These are phyloP conservation scores for Tolypocladium cylindrosporum DNA, from an alignment of 2,329 filamentous ascomycete genomes.

Conservation along the genomic window DNA sequence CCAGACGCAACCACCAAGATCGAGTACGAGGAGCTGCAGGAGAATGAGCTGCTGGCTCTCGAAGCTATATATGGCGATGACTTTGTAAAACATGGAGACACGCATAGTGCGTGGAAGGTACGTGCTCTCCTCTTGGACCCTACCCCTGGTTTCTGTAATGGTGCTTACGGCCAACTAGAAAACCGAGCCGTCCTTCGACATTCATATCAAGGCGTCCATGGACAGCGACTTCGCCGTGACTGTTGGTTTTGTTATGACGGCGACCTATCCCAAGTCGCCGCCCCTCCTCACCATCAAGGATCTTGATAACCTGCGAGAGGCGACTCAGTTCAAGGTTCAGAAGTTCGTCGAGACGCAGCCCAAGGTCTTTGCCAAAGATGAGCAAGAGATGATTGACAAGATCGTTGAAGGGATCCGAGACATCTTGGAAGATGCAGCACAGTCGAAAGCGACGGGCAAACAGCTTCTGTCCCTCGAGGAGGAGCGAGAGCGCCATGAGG, in stretches of 20 bases:
- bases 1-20: conserved; percentile 34
- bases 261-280: conserved; percentile 80
- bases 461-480: conserved; percentile 80
- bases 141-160: background rate
- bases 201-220: conserved; percentile 64
- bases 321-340: conserved; percentile 60
- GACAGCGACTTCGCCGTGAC: conserved; percentile 62
- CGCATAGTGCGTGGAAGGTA: conserved; percentile 78
- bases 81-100: conserved; percentile 63
- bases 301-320: conserved; percentile 54
- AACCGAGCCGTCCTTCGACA: conserved; percentile 73
- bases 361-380: conserved; percentile 38
- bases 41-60: conserved; percentile 78
- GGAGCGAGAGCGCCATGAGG: conserved; percentile 76
- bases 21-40: conserved; percentile 75
- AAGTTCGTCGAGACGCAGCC: conserved; percentile 51
- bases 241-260: conserved; percentile 72
- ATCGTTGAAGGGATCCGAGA: conserved; percentile 62
- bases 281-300: conserved; percentile 63
- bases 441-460: conserved; percentile 62
- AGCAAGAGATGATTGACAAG: conserved; percentile 52
- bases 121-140: conserved; percentile 12
- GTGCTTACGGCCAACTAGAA: conserved; percentile 38
- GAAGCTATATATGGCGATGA: conserved; percentile 86
- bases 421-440: conserved; percentile 78